These are phyloP conservation scores for Anthostomella pinea DNA, from an alignment of 2,329 filamentous ascomycete genomes.

Conservation along the genomic window DNA sequence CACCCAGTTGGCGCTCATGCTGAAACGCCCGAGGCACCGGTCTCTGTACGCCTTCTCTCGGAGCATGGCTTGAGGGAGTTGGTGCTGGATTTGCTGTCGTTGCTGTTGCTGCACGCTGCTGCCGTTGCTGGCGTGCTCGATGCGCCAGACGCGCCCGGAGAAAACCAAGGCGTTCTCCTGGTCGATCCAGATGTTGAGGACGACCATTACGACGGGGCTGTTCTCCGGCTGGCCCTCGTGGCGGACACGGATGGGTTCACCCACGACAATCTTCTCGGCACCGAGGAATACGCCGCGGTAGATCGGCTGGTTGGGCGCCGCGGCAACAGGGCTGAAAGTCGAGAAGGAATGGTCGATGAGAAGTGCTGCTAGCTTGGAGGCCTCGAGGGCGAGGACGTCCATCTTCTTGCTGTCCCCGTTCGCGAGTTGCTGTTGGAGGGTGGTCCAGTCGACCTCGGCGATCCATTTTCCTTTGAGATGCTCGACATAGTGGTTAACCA, in stretches of 20 bases:
- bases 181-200: conserved; percentile 36
- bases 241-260: conserved; percentile 48
- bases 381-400: conserved; percentile 45
- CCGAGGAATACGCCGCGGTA: conserved; percentile 51
- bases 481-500: conserved; percentile 32
- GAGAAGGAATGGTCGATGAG: conserved; percentile 49
- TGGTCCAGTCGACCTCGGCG: conserved; percentile 43
- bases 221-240: conserved; percentile 25
- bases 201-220: conserved; percentile 34
- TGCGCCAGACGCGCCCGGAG: conserved; percentile 27
- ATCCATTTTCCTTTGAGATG: conserved; percentile 40
- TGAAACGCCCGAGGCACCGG: conserved; percentile 19
- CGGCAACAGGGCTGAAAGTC: conserved; percentile 41
- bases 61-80: conserved; percentile 23
- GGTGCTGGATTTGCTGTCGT: conserved; percentile 1
- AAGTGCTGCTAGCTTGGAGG: conserved; percentile 49
- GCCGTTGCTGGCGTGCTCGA: conserved; percentile 21
- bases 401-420: conserved; percentile 36
- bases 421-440: conserved; percentile 33
- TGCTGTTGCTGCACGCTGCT: conserved; percentile 11
- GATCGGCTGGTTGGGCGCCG: conserved; percentile 28
- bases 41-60: conserved; percentile 32
- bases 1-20: conserved; percentile 33
- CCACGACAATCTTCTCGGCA: conserved; percentile 46
- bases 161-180: conserved; percentile 18